A percentile compares a stretch with the other conserved stretches of the same genome.
Evolutionary conservation across 1,139 yeast species (phyloP).

Genomic region (Kazachstania sp.): DNA sequence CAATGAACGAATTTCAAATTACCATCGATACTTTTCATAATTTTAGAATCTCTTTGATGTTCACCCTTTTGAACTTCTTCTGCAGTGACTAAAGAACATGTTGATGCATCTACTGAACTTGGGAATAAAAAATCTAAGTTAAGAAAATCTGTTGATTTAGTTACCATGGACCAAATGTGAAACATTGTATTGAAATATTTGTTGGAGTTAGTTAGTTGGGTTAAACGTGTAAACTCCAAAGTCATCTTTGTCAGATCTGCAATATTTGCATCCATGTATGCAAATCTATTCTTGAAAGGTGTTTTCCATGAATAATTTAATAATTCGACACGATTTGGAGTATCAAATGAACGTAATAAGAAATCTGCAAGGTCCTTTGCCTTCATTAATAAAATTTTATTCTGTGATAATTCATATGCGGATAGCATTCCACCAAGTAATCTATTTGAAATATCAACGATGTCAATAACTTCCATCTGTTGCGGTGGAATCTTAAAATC

Average conservation of each 20-base stretch:
- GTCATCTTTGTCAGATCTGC: conserved; percentile 65
- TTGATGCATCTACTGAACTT: conserved; percentile 40
- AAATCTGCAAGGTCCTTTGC: conserved; percentile 62
- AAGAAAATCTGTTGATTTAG: conserved; percentile 31
- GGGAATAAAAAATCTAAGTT: conserved; percentile 39
- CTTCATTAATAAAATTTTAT: conserved; percentile 44
- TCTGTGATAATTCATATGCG: conserved; percentile 57
- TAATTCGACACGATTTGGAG: conserved; percentile 61
- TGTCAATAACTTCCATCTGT: conserved; percentile 38
- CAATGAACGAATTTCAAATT: conserved; percentile 28
- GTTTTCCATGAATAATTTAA: conserved; percentile 52
- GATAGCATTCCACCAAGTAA: conserved; percentile 66
- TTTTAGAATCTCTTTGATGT: conserved; percentile 28
- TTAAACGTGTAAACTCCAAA: conserved; percentile 59
- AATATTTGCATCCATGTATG: conserved; percentile 43
- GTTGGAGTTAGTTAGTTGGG: conserved; percentile 56
- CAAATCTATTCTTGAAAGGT: conserved; percentile 39
- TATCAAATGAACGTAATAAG: conserved; percentile 59
- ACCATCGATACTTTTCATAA: conserved; percentile 30
- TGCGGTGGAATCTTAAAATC: conserved; percentile 22
- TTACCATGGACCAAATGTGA: conserved; percentile 36
- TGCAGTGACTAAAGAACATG: conserved; percentile 34
- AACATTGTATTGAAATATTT: conserved; percentile 41
- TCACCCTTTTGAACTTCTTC: conserved; percentile 28
- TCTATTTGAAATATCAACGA: conserved; percentile 66